These are phyloP conservation scores for Stephanodiscus minutulus DNA, from an alignment of 108 stramenopile species.

Conservation along the genomic window DNA sequence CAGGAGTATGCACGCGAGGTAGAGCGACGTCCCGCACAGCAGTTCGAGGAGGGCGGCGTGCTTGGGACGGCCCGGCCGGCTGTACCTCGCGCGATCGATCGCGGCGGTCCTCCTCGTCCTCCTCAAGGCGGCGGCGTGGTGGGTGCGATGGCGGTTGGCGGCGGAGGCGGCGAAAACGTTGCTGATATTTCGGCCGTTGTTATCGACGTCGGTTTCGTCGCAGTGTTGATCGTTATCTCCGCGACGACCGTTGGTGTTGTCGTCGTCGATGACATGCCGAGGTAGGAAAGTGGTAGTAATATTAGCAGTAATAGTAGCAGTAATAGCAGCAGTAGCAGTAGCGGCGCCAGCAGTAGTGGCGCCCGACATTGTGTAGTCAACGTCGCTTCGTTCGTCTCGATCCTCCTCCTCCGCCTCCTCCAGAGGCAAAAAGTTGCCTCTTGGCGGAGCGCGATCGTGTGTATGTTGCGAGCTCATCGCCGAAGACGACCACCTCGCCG, in stretches of 20 bases:
- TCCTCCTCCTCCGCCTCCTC: too few relatives aligned
- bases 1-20: conserved; percentile 36
- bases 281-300: background rate
- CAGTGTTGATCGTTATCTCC: background rate
- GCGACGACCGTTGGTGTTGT: too few relatives aligned
- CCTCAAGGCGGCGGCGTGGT: background rate
- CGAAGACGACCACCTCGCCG: too few relatives aligned
- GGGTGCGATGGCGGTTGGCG: background rate
- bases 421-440: too few relatives aligned
- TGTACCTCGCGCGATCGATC: conserved; percentile 19
- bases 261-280: too few relatives aligned
- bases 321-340: background rate
- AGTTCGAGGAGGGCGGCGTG: conserved; percentile 35
- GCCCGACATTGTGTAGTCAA: too few relatives aligned
- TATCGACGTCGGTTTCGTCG: background rate
- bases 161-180: too few relatives aligned
- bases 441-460: too few relatives aligned
- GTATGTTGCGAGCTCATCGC: too few relatives aligned
- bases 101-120: conserved; percentile 1
- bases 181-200: background rate
- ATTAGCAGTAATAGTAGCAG: background rate
- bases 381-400: too few relatives aligned
- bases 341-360: background rate
- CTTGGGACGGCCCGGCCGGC: conserved; percentile 38
- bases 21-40: conserved; percentile 22